Evolutionary conservation across 352 stramenopile genomes (phyloP), one percentile per base, ranked within the genome.

Genomic region (Phytopythium sindhum): DNA sequence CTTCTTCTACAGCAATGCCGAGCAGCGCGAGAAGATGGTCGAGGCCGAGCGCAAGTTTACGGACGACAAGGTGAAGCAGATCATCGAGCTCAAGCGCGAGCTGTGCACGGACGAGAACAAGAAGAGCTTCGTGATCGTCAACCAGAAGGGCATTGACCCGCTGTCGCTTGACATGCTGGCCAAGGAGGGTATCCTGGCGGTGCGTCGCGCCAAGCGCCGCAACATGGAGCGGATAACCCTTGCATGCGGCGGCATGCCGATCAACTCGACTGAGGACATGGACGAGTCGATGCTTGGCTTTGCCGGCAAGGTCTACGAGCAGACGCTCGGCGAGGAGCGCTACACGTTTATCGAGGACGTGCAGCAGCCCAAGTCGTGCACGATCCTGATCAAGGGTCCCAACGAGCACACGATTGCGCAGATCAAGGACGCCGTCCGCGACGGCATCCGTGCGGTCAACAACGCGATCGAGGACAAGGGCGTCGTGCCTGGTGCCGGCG

Each of bases 271-370:
- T 37, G 97, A 99, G 66, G 98, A 99, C 83, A 94, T 99, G 81
- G 91, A 98, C 55, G 81, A 89, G 66, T 88, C 87, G 60, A 96
- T 98, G 88, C 88, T 99, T 50, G 98, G 98, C 53, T 99, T 83
- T 57, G 97, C 97, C 26, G 98, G 97, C 47, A 97, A 97, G 67
- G 97, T 99, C 23, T 98, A 97, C 72, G 97, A 99, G 81, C 90
- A 99, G 62, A 99, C 94, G 7, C 86, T 99, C 6, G 98, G 97
- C 21, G 98, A 99, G 68, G 97, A 99, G 70, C 98, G 98, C 70
- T 99, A 98, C 83, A 99, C 97, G 57, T 99, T 99, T 75, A 96
- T 99, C 14, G 97, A 99, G 75, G 97, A 99, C 75, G 98, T 99
- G 61, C 73, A 89, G 68, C 90, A 97, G 74, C 93, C 97, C 39